Percentiles rank a stretch among this genome's conserved stretches.
Evolutionary conservation across 1,284 basidiomycete species (phyloP).

Genomic region (Fomitiporia mediterranea): DNA sequence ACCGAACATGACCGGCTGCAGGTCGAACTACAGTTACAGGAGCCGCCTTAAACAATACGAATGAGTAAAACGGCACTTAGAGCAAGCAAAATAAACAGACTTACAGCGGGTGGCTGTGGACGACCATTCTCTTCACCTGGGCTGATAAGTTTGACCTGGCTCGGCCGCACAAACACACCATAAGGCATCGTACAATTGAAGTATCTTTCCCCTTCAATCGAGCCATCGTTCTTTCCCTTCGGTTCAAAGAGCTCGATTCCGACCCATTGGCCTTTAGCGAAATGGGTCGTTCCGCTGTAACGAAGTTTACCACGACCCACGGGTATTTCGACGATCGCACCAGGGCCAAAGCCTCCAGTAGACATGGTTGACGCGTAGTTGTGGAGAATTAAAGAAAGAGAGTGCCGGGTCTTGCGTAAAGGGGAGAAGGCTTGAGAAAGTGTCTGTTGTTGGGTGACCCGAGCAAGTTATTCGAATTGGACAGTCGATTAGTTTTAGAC

Average conservation of each 20-base stretch:
- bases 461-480: too few relatives aligned
- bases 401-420: too few relatives aligned
- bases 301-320: slow-evolving; percentile 82
- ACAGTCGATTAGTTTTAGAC: too few relatives aligned
- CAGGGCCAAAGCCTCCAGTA: slow-evolving; percentile 40
- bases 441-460: too few relatives aligned
- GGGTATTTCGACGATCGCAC: slow-evolving; percentile 69
- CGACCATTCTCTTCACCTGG: slow-evolving; percentile 39
- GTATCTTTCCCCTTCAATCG: slow-evolving; percentile 79
- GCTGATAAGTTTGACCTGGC: slow-evolving; percentile 72
- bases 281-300: slow-evolving; percentile 82
- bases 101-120: slow-evolving; percentile 4
- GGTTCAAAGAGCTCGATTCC: slow-evolving; percentile 83
- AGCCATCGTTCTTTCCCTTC: slow-evolving; percentile 95
- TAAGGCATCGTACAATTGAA: slow-evolving; percentile 75
- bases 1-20: slow-evolving; percentile 39
- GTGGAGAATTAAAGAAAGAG: too few relatives aligned
- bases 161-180: slow-evolving; percentile 90
- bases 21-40: slow-evolving; percentile 25
- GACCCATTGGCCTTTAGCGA: slow-evolving; percentile 90
- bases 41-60: slow-evolving; percentile 23
- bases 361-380: too few relatives aligned
- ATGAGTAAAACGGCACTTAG: background rate
- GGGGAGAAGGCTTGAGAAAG: too few relatives aligned
- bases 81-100: background rate